phyloP scores from a whole-genome alignment of 1,139 yeast species.

The Candida sojae region DNA sequence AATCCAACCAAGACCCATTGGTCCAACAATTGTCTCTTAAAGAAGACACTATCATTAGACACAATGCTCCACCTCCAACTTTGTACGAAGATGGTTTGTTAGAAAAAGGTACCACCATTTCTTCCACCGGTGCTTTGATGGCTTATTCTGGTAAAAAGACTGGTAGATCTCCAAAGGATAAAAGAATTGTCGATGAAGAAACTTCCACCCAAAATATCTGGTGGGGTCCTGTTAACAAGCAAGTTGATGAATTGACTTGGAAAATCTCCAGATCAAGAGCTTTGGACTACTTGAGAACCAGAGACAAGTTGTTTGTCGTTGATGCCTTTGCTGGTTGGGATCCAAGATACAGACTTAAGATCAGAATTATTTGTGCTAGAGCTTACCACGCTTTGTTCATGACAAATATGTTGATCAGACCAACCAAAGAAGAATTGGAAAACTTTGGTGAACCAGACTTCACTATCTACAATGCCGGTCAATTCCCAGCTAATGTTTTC shows the following conservation, averaged over 20 bases:
- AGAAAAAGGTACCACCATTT: conserved; percentile 89
- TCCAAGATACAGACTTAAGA: conserved; percentile 95
- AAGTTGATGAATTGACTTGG: conserved; percentile 95
- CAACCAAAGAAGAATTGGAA: conserved; percentile 84
- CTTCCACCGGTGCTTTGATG: conserved; percentile 92
- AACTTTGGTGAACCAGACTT: conserved; percentile 97
- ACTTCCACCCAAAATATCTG: conserved; percentile 82
- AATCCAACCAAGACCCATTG: conserved; percentile 44
- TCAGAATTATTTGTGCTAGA: conserved; percentile 95
- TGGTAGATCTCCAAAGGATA: conserved; percentile 98
- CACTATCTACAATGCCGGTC: conserved; percentile 98
- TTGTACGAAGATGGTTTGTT: conserved; percentile 92
- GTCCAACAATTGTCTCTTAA: conserved; percentile 46
- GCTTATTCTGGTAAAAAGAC: conserved; percentile 96
- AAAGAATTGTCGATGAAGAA: conserved; percentile 95
- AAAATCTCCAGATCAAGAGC: conserved; percentile 95
- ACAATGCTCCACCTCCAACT: conserved; percentile 92
- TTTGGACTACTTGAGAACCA: conserved; percentile 92
- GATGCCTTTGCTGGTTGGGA: conserved; percentile 99
- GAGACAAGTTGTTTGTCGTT: conserved; percentile 90
- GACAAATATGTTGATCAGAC: conserved; percentile 98
- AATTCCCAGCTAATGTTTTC: conserved; percentile 96
- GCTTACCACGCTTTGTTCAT: conserved; percentile 98
- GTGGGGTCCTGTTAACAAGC: conserved; percentile 99
- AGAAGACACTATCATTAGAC: conserved; percentile 59